Conservation (phyloP, 106 monocot species). For the Acanthochlamys bracteata region DNA sequence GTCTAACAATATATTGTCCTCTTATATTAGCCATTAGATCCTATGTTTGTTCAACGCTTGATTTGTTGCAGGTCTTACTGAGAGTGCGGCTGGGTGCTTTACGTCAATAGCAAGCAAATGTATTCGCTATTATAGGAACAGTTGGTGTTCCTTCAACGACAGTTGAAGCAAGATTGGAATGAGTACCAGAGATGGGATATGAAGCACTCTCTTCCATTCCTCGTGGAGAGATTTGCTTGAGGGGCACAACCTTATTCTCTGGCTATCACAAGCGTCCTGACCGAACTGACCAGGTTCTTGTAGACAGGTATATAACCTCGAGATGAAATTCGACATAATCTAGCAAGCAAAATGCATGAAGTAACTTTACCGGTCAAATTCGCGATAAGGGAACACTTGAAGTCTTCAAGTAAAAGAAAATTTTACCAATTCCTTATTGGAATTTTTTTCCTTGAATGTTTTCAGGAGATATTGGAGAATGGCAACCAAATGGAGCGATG, state of each 20-base stretch:
- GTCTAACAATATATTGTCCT: neutral
- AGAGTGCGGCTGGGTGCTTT: constrained; percentile 84
- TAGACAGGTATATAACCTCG: constrained; percentile 41
- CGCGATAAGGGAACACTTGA: no score
- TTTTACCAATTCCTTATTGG: no score
- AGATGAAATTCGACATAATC: no score
- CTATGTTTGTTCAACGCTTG: no score
- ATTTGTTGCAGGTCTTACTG: constrained; percentile 59
- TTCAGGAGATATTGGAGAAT: constrained; percentile 95
- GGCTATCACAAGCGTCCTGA: constrained; percentile 80
- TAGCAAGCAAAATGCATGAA: no score
- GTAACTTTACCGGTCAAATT: no score
- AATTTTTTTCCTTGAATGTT: neutral
- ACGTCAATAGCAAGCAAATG: constrained; percentile 81
- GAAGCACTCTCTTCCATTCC: constrained; percentile 72
- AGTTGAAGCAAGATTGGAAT: constrained; percentile 79
- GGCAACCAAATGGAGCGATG: constrained; percentile 88
- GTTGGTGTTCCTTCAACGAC: constrained; percentile 78
- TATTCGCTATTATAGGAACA: constrained; percentile 74
- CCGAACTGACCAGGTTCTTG: constrained; percentile 56
- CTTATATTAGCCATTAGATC: no score
- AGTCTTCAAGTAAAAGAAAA: no score
- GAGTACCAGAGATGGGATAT: constrained; percentile 88
- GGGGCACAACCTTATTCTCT: constrained; percentile 81
- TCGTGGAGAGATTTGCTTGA: constrained; percentile 87